Conservation (phyloP, 2,329 filamentous ascomycete genomes). For the Meredithiella fracta region DNA sequence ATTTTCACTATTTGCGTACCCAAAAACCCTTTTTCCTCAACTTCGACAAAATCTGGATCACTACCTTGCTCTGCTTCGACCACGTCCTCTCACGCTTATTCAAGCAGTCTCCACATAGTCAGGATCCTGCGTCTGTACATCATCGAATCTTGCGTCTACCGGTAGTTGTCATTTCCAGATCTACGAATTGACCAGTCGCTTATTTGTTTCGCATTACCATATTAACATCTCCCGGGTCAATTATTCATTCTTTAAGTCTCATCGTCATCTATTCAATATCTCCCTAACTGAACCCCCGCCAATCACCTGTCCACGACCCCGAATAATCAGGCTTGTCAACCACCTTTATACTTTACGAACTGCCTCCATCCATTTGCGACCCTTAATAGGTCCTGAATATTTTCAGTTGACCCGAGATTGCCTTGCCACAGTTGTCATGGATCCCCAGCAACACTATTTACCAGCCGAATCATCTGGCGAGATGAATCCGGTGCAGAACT, state of each 20-base stretch:
- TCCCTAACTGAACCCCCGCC: background rate
- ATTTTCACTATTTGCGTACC: background rate
- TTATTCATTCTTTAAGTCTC: too few relatives aligned
- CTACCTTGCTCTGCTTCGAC: background rate
- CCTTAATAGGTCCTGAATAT: background rate
- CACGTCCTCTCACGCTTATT: background rate
- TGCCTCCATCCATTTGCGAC: background rate
- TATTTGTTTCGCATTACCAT: too few relatives aligned
- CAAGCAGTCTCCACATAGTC: background rate
- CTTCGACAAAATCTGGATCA: background rate
- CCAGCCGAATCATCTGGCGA: slow-evolving; percentile 10
- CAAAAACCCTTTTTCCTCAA: background rate
- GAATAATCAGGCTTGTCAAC: background rate
- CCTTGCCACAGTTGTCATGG: slow-evolving; percentile 5
- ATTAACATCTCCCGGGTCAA: too few relatives aligned
- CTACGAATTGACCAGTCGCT: too few relatives aligned
- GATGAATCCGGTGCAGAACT: slow-evolving; percentile 7
- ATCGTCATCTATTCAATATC: background rate
- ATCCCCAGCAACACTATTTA: slow-evolving; percentile 11
- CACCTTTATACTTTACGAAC: background rate
- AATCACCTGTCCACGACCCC: background rate
- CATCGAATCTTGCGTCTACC: too few relatives aligned
- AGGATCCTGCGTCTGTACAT: too few relatives aligned
- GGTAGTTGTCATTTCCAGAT: too few relatives aligned
- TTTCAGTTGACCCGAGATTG: background rate